Evolutionary conservation across 192 early-diverging fungal species (phyloP), one percentile per base, ranked within the genome.

Genomic region (Thamnidium elegans): DNA sequence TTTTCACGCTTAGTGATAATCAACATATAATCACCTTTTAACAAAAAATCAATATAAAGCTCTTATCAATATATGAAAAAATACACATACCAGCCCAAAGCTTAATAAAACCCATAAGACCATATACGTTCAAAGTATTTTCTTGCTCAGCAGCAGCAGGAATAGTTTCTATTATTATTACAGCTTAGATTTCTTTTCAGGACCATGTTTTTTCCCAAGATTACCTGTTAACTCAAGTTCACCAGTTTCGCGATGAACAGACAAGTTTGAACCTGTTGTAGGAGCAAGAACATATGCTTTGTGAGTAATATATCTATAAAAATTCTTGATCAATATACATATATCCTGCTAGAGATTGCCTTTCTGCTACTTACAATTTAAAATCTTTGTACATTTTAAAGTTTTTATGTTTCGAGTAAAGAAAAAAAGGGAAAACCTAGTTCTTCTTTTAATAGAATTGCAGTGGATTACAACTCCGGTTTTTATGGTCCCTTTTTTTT

Each of bases 1-100:
- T 79, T 77, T 53, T 80, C 75, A 31, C 88, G 71, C 4, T 84
- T 81, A 4, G 89, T 91, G 21, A 92, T 84, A 56, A 91, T 83
- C 31, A 94, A 74, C 48, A 94, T 74, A 64, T 91, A 86, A 58
- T 89, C 86, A 26, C 92, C 92, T 90, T 45, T 5, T 20, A 39
- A 39, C 36, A 43, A 54, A 58, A 7, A 26, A 26, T 26, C 3
- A 26, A 26, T 3, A 26, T 26, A 26, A 3, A 26, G 3, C 26
- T 26, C 26, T 26, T 26, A 26, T 26, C 26, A 26, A 26, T 3
- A 26, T 26, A 26, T 26, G n/a, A n/a, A 11, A 47, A 10, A 11
- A 58, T 20, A 55, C 31, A 36, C 17, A 55, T 71, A 89, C 91
- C 89, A 54, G 88, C 81, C 55, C 88, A 79, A 6, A 93, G 76